Percentiles rank a stretch among this genome's conserved stretches.
These are phyloP conservation scores for Sphaerobolus stellatus DNA, from an alignment of 1,284 basidiomycete genomes.

Conservation along the genomic window DNA sequence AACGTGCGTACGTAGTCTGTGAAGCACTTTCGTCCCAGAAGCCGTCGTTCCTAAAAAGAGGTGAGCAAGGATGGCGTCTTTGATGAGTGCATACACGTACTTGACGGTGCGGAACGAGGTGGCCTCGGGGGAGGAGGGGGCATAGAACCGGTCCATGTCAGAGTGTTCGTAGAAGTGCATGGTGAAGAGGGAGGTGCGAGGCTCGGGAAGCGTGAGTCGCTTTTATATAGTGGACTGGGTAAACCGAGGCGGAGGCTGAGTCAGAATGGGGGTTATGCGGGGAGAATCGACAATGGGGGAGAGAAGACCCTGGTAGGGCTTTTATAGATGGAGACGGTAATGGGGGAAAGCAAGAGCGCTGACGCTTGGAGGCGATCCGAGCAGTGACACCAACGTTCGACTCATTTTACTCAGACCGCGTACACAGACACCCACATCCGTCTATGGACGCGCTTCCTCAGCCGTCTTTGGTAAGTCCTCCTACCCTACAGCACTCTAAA, in stretches of 20 bases:
- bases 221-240: too few relatives aligned
- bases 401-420: too few relatives aligned
- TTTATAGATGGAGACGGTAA: background rate
- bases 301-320: background rate
- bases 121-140: constrained; percentile 71
- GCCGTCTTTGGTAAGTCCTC: background rate
- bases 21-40: constrained; percentile 14
- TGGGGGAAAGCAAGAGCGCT: background rate
- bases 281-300: background rate
- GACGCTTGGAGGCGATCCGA: background rate
- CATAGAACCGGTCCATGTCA: constrained; percentile 67
- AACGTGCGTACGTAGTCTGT: constrained; percentile 6
- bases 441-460: constrained; percentile 1
- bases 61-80: constrained; percentile 14
- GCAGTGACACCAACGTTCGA: too few relatives aligned
- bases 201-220: constrained; percentile 11
- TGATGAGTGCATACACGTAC: constrained; percentile 40
- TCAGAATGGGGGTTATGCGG: background rate
- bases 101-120: constrained; percentile 64
- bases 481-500: too few relatives aligned
- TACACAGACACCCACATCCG: background rate
- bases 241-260: background rate
- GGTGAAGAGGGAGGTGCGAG: constrained; percentile 15
- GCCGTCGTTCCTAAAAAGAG: constrained; percentile 10
- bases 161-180: constrained; percentile 17